Conservation (phyloP, 768 basidiomycete species). For the Neoboletus magnificus region DNA sequence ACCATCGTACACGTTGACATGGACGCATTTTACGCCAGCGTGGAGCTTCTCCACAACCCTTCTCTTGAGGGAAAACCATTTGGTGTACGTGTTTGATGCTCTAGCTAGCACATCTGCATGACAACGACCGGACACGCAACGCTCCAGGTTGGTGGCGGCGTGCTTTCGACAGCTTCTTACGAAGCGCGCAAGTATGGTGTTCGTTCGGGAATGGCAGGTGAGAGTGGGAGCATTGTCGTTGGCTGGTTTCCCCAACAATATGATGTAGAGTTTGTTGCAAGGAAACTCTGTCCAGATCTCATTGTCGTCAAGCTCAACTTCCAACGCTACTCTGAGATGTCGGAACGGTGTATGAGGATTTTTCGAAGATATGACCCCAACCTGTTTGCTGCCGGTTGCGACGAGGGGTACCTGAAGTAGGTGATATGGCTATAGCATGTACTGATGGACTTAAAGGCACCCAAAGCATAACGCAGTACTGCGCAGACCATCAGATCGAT, state of each 20-base stretch:
- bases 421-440: constrained; percentile 18
- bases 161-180: constrained; percentile 87
- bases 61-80: constrained; percentile 69
- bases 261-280: constrained; percentile 77
- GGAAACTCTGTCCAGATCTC: constrained; percentile 89
- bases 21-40: constrained; percentile 89
- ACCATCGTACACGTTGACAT: constrained; percentile 93
- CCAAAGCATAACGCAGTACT: constrained; percentile 79
- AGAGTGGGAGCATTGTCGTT: constrained; percentile 6
- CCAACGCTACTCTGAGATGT: constrained; percentile 66
- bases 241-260: background rate
- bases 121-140: constrained; percentile 1
- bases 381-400: constrained; percentile 75
- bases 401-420: constrained; percentile 91
- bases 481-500: constrained; percentile 58
- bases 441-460: constrained; percentile 6
- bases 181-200: constrained; percentile 89
- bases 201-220: constrained; percentile 94
- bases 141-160: constrained; percentile 70
- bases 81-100: constrained; percentile 44
- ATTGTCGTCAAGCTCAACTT: constrained; percentile 61
- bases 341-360: constrained; percentile 65
- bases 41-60: constrained; percentile 67
- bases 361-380: constrained; percentile 70
- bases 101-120: background rate